Base-by-base conservation (phyloP, 2,329 filamentous ascomycete genomes). In the Phaeomoniella chlamydospora region DNA sequence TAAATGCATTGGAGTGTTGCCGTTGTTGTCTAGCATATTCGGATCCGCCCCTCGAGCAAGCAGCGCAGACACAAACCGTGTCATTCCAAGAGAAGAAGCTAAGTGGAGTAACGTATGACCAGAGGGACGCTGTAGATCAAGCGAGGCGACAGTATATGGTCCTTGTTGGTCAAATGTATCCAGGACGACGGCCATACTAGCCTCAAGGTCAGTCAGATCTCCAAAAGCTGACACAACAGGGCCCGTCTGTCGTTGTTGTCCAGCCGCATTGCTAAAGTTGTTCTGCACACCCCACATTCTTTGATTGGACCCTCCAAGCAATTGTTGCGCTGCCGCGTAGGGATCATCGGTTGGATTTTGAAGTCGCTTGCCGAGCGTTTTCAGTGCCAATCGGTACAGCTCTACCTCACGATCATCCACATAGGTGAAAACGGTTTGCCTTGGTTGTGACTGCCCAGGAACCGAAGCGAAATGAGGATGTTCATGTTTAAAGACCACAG, bases 51-150 rank as follows among this genome's bases (percentile, higher is more conserved):
- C 81, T 43, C 82, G 72, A 6, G 77, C 80, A 14, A 92, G 62
- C 16, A 92, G 67, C 18, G 77, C 82, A 10, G 80, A 80, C 34
- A 81, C 81, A 43, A 92, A 79, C 33, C 80, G 72, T 43, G 77
- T 72, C 45, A 85, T 70, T 4, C 83, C 83, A 10, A 87, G 61
- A 5, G 80, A 80, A 45, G 77, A 82, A 2, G 81, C 82, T 42
- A 87, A 64, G 49, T 90, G 83, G 41, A 92, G 68, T 68, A 92
- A 78, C 1, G 80, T 85, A 50, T 88, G 81, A 1, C 83, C 83
- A 10, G 74, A 81, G 1, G 70, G 58, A 45, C 62, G 60, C 39
- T 68, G 70, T 35, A 79, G 61, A 49, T 90, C 81, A 42, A 82
- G 72, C 16, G 70, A 71, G 11, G 80, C 72, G 45, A 70, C 67